Conservation (phyloP, 257 asterid species). For the Voacanga thouarsii region DNA sequence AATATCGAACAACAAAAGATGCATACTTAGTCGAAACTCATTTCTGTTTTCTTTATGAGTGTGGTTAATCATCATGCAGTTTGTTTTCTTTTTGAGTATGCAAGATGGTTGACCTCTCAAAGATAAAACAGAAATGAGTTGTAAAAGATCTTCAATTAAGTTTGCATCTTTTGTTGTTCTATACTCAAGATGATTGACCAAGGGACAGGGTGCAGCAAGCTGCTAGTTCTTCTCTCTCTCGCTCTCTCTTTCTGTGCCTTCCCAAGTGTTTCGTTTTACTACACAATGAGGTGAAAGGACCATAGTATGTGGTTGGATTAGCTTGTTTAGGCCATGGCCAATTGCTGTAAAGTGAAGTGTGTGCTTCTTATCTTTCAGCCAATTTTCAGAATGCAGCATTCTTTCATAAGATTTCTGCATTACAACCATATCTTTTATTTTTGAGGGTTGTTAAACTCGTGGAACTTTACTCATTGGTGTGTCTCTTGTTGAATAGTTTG, state of each 20-base stretch:
- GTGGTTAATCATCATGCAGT: no score
- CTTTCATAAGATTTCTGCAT: neutral
- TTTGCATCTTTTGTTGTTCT: no score
- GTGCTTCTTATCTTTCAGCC: neutral
- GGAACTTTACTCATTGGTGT: neutral
- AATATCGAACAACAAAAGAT: neutral
- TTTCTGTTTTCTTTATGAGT: neutral
- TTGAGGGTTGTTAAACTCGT: neutral
- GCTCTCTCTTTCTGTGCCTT: neutral
- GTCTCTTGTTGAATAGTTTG: neutral
- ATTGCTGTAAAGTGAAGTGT: neutral
- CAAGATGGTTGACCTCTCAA: no score
- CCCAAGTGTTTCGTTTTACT: neutral
- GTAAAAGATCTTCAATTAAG: no score
- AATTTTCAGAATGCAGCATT: neutral
- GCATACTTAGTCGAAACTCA: neutral
- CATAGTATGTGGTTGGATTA: neutral
- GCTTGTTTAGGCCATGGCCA: neutral
- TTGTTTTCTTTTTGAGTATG: neutral
- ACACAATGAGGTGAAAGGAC: neutral
- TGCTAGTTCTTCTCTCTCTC: neutral
- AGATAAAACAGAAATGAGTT: no score
- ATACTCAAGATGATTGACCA: neutral
- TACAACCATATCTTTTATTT: neutral
- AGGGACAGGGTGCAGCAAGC: neutral